These are phyloP conservation scores for Coprinopsis marcescibilis DNA, from an alignment of 768 basidiomycete species.

Conservation along the genomic window DNA sequence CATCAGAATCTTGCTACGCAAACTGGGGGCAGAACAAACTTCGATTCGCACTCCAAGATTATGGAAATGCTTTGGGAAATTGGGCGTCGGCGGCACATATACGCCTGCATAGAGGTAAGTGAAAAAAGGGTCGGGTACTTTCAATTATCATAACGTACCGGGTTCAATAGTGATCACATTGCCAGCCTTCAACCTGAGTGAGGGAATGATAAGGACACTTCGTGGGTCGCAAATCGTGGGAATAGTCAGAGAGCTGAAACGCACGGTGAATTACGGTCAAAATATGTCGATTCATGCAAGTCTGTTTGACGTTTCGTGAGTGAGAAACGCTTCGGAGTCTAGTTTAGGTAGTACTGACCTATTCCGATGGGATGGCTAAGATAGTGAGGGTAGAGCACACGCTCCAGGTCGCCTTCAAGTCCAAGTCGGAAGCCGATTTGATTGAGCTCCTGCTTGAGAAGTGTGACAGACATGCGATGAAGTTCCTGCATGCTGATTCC, in stretches of 20 bases:
- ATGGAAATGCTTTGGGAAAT: slow-evolving; percentile 86
- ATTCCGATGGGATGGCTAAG: slow-evolving; percentile 91
- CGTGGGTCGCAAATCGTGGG: not conserved
- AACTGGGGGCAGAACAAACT: slow-evolving; percentile 28
- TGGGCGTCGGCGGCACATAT: slow-evolving; percentile 76
- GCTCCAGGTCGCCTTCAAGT: slow-evolving; percentile 52
- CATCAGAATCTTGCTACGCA: slow-evolving; percentile 1
- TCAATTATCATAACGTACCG: slow-evolving; percentile 33
- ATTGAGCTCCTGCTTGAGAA: slow-evolving; percentile 66
- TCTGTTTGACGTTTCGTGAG: slow-evolving; percentile 42
- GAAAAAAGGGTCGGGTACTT: not conserved
- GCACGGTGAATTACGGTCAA: slow-evolving; percentile 50
- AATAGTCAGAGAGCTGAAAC: slow-evolving; percentile 18
- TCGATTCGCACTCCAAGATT: slow-evolving; percentile 92
- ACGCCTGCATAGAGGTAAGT: slow-evolving; percentile 43
- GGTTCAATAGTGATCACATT: slow-evolving; percentile 95
- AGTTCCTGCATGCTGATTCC: slow-evolving; percentile 66
- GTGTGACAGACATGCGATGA: slow-evolving; percentile 64
- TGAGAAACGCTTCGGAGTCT: not conserved
- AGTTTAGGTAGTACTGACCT: slow-evolving; percentile 39
- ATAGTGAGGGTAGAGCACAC: slow-evolving; percentile 88
- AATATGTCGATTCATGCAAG: slow-evolving; percentile 76
- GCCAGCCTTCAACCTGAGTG: slow-evolving; percentile 60
- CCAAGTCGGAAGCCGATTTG: slow-evolving; percentile 68
- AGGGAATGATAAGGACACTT: not conserved